Percentiles rank a stretch among this genome's conserved stretches.
phyloP scores from a whole-genome alignment of 2,329 filamentous ascomycete genomes.

The Sclerotinia trifoliorum region DNA sequence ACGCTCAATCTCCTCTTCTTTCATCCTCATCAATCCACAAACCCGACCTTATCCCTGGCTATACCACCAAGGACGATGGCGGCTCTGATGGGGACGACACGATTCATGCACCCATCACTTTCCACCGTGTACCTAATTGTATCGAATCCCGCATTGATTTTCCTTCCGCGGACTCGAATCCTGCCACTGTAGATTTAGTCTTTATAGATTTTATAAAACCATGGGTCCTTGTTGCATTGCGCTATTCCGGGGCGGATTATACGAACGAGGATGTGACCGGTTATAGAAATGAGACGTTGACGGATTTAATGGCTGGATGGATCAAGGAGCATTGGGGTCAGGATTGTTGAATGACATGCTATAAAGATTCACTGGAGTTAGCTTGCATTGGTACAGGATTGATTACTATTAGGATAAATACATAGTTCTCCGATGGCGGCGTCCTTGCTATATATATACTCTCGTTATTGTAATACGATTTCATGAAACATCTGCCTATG shows the following conservation, averaged over 20 bases:
- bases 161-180: conserved; percentile 49
- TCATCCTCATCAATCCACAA: conserved; percentile 37
- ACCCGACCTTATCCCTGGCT: conserved; percentile 61
- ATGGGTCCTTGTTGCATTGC: conserved; percentile 74
- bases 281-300: conserved; percentile 55
- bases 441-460: neutral
- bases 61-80: conserved; percentile 84
- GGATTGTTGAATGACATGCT: conserved; percentile 30
- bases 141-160: conserved; percentile 70
- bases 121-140: conserved; percentile 79
- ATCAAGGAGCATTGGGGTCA: conserved; percentile 56
- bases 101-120: conserved; percentile 70
- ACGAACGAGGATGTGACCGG: conserved; percentile 47
- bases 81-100: conserved; percentile 89
- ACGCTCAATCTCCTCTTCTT: conserved; percentile 1
- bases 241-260: conserved; percentile 56
- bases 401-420: neutral
- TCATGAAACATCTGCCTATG: neutral
- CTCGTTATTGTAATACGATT: neutral
- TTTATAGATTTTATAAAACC: conserved; percentile 90
- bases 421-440: neutral
- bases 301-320: conserved; percentile 56
- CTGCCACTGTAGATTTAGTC: conserved; percentile 78
- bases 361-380: neutral
- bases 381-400: neutral